These are phyloP conservation scores for Tillandsia fasciculata DNA, from an alignment of 176 grass and related monocot genomes.

Conservation along the genomic window DNA sequence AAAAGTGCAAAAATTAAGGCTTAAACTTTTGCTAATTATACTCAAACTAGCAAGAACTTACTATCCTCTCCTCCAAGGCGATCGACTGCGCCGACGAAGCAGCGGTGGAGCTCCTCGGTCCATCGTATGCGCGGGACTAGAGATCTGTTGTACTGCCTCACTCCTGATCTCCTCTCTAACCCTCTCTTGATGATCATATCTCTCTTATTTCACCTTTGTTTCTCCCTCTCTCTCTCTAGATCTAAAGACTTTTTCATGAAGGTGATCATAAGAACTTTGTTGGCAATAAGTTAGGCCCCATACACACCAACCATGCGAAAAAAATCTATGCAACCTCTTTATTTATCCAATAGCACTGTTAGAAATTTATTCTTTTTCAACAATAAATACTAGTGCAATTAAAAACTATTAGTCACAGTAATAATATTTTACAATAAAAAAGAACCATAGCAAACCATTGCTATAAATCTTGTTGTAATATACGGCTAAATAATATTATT, in stretches of 20 bases:
- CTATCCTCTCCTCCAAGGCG: constrained; percentile 66
- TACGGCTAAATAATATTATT: no score
- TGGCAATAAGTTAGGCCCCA: neutral
- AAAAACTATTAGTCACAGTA: no score
- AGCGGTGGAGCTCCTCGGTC: constrained; percentile 83
- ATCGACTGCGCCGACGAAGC: constrained; percentile 61
- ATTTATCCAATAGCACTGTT: no score
- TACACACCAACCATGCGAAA: no score
- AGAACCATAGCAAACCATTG: no score
- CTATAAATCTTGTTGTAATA: no score
- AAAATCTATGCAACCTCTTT: no score
- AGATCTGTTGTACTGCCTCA: constrained; percentile 83
- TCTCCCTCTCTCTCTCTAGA: neutral
- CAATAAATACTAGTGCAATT: no score
- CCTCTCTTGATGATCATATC: constrained; percentile 32
- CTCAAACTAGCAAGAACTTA: constrained; percentile 19
- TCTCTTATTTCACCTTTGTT: neutral
- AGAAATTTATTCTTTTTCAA: no score
- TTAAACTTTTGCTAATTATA: neutral
- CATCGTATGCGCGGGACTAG: constrained; percentile 67
- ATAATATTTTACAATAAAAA: no score
- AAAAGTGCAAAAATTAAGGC: neutral
- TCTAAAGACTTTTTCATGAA: neutral
- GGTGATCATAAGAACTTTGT: neutral
- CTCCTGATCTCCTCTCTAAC: constrained; percentile 42